A percentile compares a stretch with the other conserved stretches of the same genome.
Conservation (phyloP, 1,284 basidiomycete species). For the Vanrija sp. region DNA sequence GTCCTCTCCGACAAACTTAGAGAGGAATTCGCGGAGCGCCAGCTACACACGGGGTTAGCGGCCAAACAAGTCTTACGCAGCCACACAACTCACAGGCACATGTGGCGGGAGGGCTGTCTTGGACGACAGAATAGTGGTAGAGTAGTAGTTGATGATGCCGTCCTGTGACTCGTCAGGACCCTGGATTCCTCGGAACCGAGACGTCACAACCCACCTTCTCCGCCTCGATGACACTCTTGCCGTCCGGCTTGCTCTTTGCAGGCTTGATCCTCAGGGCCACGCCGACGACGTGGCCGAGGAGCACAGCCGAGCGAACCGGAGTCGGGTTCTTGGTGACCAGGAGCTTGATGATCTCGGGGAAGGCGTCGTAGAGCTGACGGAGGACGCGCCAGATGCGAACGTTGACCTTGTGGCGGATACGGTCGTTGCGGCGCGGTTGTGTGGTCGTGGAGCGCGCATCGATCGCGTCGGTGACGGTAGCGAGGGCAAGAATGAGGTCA, state of each 20-base stretch:
- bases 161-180: conserved; percentile 19
- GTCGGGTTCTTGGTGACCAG: conserved; percentile 27
- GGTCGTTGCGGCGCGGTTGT: conserved; percentile 4
- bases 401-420: conserved; percentile 33
- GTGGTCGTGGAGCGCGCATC: conserved; percentile 13
- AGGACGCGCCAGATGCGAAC: conserved; percentile 38
- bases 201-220: conserved; percentile 25
- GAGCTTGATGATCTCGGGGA: conserved; percentile 32
- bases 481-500: conserved; percentile 35
- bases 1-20: conserved; percentile 29
- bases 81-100: conserved; percentile 22
- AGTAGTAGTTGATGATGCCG: conserved; percentile 34
- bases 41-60: conserved; percentile 4
- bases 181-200: background rate
- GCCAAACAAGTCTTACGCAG: background rate
- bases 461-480: conserved; percentile 38
- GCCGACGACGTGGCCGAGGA: conserved; percentile 40
- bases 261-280: conserved; percentile 35
- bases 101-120: conserved; percentile 35
- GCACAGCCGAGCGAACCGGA: conserved; percentile 30
- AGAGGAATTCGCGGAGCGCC: conserved; percentile 32
- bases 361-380: conserved; percentile 24
- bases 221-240: conserved; percentile 24
- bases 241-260: conserved; percentile 17
- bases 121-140: conserved; percentile 37